Evolutionary conservation across 1,284 basidiomycete genomes (phyloP).

Genomic region (Cryptococcus amylolentus): DNA sequence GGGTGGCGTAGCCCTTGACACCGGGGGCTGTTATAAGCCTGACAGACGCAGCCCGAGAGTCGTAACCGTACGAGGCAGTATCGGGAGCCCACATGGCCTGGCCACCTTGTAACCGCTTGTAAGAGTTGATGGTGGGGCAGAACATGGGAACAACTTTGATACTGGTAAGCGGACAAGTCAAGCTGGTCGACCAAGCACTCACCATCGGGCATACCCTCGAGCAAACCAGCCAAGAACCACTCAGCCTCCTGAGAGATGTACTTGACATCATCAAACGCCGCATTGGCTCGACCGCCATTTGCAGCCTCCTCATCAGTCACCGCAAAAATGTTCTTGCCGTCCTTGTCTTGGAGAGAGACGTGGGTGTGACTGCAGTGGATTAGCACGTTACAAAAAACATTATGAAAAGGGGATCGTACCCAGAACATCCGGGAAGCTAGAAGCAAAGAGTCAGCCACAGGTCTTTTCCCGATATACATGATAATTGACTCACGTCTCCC

Average conservation of each 20-base stretch:
- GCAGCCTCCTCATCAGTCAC: conserved; percentile 56
- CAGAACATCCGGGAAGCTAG: conserved; percentile 85
- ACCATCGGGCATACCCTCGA: conserved; percentile 87
- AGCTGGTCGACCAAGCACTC: conserved; percentile 24
- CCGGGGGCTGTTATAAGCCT: conserved; percentile 88
- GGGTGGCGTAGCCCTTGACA: conserved; percentile 70
- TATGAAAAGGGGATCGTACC: conserved; percentile 54
- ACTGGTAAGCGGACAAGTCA: not conserved
- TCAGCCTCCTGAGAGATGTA: conserved; percentile 81
- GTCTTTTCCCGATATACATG: not conserved
- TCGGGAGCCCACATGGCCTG: conserved; percentile 94
- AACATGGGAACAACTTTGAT: conserved; percentile 54
- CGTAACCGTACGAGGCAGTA: conserved; percentile 82
- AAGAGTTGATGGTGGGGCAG: conserved; percentile 94
- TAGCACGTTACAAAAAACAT: conserved; percentile 1
- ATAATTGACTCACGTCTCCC: conserved; percentile 63
- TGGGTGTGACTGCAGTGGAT: conserved; percentile 70
- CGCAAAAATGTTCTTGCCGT: conserved; percentile 77
- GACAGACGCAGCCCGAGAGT: conserved; percentile 85
- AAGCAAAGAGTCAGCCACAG: not conserved
- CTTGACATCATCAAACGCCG: conserved; percentile 74
- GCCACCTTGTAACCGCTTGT: conserved; percentile 93
- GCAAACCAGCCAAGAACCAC: conserved; percentile 84
- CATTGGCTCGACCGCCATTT: conserved; percentile 62
- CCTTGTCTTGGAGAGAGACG: conserved; percentile 70